Base-by-base conservation (phyloP, 306 rosid species). In the Malus asiatica region DNA sequence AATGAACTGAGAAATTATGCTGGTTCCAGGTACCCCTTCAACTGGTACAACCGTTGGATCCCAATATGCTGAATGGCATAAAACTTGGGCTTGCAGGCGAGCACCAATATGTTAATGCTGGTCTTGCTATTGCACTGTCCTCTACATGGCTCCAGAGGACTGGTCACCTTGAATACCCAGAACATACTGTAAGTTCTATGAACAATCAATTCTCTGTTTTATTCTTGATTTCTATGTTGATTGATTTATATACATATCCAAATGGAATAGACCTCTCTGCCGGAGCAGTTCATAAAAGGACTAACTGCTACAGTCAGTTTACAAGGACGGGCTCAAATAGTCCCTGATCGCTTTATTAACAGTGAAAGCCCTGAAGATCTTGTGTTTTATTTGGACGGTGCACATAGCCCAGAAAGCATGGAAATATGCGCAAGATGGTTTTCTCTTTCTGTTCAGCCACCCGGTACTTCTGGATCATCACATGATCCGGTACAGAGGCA, bases 321-420 rank as follows among this genome's bases (percentile, higher is more conserved):
- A 82, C 92, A 95, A 87, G 98, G 98, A 68, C 88, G 98, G 79
- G 98, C 97, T 79, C 98, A 95, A 77, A 89, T 92, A 78, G 91
- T 95, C 69, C 81, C 86, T 60, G 97, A 94, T 79, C 80, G 48
- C 85, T 79, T 33, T 66, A 27, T 72, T 73, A 75, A 77, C 83
- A 80, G 44, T 51, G 90, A 87, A 79, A 78, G 57, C 70, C 77
- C 86, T 45, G 87, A 87, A 77, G 90, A 87, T 70, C 90, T 92
- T 67, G 83, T 87, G 55, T 95, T 95, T 86, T 92, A 84, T 84
- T 73, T 95, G 85, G 98, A 95, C 75, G 98, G 97, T 76, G 98
- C 98, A 65, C 98, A 95, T 84, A 95, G 97, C 81, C 97, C 97
- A 44, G 97, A 95, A 88, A 95, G 97, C 83, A 77, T 95, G 91